These are phyloP conservation scores for Cryptococcus depauperatus DNA, from an alignment of 1,284 basidiomycete species.

Conservation along the genomic window DNA sequence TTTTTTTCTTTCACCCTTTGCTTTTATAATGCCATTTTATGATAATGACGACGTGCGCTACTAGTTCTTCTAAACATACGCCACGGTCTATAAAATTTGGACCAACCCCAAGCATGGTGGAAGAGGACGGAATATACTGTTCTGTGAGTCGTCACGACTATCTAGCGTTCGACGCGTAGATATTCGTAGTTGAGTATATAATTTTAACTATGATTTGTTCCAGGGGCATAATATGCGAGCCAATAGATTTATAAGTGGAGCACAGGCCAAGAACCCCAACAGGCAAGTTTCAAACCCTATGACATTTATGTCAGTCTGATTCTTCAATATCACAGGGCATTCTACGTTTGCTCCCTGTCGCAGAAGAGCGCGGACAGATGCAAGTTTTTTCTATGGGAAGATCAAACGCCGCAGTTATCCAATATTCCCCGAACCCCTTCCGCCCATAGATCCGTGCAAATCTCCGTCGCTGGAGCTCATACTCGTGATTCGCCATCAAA, in stretches of 20 bases:
- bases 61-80: too few species aligned
- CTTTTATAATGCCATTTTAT: too few species aligned
- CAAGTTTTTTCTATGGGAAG: conserved; percentile 43
- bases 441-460: conserved; percentile 1
- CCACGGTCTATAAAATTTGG: too few species aligned
- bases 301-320: neutral
- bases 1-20: too few species aligned
- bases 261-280: neutral
- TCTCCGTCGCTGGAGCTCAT: neutral
- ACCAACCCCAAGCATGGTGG: too few species aligned
- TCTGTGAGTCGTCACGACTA: too few species aligned
- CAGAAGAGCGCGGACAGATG: conserved; percentile 30
- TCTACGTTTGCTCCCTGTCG: conserved; percentile 33
- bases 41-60: too few species aligned
- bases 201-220: too few species aligned
- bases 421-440: conserved; percentile 1
- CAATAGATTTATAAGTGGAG: neutral
- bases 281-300: neutral
- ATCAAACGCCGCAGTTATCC: conserved; percentile 10
- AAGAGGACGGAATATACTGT: too few species aligned
- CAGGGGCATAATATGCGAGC: neutral
- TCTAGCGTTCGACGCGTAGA: too few species aligned
- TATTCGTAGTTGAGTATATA: too few species aligned
- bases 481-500: neutral
- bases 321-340: conserved; percentile 15